These are phyloP conservation scores for Rhodamnia rubescens DNA, from an alignment of 345 rosid genomes.

Conservation along the genomic window DNA sequence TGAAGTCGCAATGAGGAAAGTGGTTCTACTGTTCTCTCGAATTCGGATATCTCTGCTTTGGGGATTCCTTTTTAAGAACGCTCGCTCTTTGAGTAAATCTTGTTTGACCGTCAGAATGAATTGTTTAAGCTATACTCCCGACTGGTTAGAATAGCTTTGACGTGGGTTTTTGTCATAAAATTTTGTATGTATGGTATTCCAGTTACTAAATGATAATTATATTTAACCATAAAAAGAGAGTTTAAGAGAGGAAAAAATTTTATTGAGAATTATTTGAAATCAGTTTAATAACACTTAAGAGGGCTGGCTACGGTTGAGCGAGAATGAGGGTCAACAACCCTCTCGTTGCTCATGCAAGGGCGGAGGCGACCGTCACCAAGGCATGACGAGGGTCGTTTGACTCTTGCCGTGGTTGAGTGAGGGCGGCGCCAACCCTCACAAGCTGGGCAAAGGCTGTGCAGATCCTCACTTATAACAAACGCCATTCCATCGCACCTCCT, in stretches of 20 bases:
- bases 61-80: neutral
- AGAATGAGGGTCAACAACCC: neutral
- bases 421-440: neutral
- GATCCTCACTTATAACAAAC: neutral
- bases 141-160: neutral
- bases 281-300: neutral
- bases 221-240: neutral
- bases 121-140: neutral
- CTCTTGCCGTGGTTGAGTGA: neutral
- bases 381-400: neutral
- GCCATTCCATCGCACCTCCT: neutral
- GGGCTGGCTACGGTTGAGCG: neutral
- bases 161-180: neutral
- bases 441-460: neutral
- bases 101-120: neutral
- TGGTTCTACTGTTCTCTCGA: neutral
- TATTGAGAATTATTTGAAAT: neutral
- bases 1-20: neutral
- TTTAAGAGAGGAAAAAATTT: neutral
- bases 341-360: neutral
- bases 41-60: neutral
- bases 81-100: neutral
- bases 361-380: neutral
- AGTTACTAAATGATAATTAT: neutral
- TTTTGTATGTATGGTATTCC: neutral